These are phyloP conservation scores for Rhododendron mucronatum DNA, from an alignment of 148 eudicot species.

Conservation along the genomic window DNA sequence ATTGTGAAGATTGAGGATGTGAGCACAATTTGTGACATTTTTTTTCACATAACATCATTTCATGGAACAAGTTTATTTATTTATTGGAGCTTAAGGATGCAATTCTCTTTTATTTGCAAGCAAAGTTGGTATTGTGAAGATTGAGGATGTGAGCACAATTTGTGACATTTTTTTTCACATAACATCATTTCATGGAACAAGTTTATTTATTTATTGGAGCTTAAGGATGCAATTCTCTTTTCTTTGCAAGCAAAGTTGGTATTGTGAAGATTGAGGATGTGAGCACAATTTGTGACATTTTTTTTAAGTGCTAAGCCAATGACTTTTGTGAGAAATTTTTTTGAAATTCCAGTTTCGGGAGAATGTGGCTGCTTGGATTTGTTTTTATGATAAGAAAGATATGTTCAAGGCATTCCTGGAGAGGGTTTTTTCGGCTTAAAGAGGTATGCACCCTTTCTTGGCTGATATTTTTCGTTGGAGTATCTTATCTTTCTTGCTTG, in stretches of 20 bases:
- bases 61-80: too few species aligned
- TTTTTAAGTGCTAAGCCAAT: not conserved
- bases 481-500: not conserved
- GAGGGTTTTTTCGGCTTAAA: conserved; percentile 73
- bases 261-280: not conserved
- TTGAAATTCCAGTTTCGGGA: conserved; percentile 74
- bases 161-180: not conserved
- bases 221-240: not conserved
- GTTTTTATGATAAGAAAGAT: conserved; percentile 78
- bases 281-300: not conserved
- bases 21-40: not conserved
- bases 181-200: not conserved
- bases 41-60: not conserved
- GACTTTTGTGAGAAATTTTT: not conserved
- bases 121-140: not conserved
- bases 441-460: conserved; percentile 42
- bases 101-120: too few species aligned
- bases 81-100: not conserved
- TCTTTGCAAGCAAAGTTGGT: too few species aligned
- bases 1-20: not conserved
- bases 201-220: not conserved
- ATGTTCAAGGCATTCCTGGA: conserved; percentile 73
- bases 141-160: not conserved
- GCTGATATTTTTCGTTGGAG: not conserved
- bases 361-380: conserved; percentile 95